Base-by-base conservation (phyloP, 2,329 filamentous ascomycete species). In the Clonostachys rhizophaga region DNA sequence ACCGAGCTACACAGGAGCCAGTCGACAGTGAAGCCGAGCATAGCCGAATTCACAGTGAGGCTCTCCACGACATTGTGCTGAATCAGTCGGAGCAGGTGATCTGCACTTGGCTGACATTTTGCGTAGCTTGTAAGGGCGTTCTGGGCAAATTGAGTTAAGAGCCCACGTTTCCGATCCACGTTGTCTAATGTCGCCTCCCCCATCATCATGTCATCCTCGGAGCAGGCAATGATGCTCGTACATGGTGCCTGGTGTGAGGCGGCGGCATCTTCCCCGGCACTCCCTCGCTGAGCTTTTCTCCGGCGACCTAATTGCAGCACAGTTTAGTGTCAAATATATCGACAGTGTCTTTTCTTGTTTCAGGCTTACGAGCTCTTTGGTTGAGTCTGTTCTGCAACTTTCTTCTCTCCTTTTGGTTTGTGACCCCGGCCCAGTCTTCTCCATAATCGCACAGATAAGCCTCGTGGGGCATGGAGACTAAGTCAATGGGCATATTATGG, bases 371-470 rank as follows among this genome's bases (percentile, higher is more conserved):
- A 7, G 54, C 52, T 49, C 60, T 49, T 43, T 49, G 55, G 52
- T 60, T 55, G 3, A 47, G 39, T 3, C 52, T 47, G 47, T 60
- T 60, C 39, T 60, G 55, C 9, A 55, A 36, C 47, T 54, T 55
- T 36, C 55, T 54, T 18, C 55, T 55, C 46, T 55, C 51, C 2
- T 48, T 53, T 5, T 52, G 54, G 47, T 55, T 58, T 3, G 53
- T 60, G 5, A 62, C 54, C 12, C 63, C 62, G 0, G 58, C 61
- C 62, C 62, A 66, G 46, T 66, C 61, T 33, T 66, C 61, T 13
- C 34, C 40, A 34, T 14, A 18, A 17, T 20, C 14, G n/a, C 45
- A 35, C 24, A 49, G 34, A 37, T 43, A 42, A 6, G 35, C 20
- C 34, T 43, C 40, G 35, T 47, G 44, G 14, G 47, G 49, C 47